A percentile compares a stretch with the other conserved stretches of the same genome.
Evolutionary conservation across 2,329 filamentous ascomycete species (phyloP).

Genomic region (Chrysoporthe austroafricana): DNA sequence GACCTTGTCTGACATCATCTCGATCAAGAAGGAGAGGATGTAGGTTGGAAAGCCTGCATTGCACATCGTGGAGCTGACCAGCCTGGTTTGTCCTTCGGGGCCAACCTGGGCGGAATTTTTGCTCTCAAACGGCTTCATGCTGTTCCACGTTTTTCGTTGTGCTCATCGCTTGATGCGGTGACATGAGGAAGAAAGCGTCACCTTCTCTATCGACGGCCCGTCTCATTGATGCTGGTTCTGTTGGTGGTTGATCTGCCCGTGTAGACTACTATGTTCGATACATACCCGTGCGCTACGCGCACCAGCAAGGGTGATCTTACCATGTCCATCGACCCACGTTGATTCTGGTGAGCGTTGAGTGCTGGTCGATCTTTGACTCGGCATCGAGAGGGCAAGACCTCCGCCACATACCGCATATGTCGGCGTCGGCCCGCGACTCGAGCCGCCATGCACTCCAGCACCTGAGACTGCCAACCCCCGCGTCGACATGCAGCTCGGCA

Average conservation of each 20-base stretch:
- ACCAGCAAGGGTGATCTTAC: background rate
- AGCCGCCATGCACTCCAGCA: too few relatives aligned
- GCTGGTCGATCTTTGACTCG: too few relatives aligned
- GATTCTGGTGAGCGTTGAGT: too few relatives aligned
- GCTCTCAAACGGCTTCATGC: background rate
- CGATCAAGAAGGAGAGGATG: constrained; percentile 14
- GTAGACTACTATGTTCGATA: background rate
- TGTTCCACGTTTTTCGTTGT: constrained; percentile 16
- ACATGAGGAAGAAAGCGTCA: constrained; percentile 19
- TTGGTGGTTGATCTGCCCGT: background rate
- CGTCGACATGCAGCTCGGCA: background rate
- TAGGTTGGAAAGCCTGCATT: constrained; percentile 24
- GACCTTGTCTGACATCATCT: background rate
- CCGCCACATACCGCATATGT: too few relatives aligned
- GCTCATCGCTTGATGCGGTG: constrained; percentile 16
- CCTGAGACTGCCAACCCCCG: background rate
- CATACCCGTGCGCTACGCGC: background rate
- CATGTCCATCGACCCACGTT: too few relatives aligned
- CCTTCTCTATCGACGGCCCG: too few relatives aligned
- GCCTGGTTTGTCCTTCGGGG: constrained; percentile 18
- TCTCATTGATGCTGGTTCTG: too few relatives aligned
- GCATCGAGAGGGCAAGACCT: too few relatives aligned
- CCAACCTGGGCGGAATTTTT: constrained; percentile 18
- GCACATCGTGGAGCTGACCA: constrained; percentile 22
- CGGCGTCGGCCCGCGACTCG: too few relatives aligned